These are phyloP conservation scores for Sporisorium scitamineum DNA, from an alignment of 1,284 basidiomycete species.

Conservation along the genomic window DNA sequence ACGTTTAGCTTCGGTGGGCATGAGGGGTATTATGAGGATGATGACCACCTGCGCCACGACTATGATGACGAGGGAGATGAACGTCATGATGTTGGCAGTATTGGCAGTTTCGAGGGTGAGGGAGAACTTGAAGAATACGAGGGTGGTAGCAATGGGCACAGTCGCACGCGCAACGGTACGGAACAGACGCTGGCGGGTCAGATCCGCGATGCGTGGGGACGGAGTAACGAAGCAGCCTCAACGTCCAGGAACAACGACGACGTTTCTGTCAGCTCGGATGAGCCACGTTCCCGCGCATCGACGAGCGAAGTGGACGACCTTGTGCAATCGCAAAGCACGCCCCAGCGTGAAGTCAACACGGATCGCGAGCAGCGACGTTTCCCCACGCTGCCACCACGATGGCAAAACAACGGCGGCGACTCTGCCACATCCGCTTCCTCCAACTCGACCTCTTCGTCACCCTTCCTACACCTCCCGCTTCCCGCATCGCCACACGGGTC, in stretches of 20 bases:
- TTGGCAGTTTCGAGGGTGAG: slow-evolving; percentile 11
- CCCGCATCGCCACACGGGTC: not conserved
- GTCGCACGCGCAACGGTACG: slow-evolving; percentile 17
- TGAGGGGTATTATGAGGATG: slow-evolving; percentile 7
- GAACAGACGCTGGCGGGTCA: slow-evolving; percentile 35
- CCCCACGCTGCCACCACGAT: not conserved
- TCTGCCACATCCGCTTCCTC: not conserved
- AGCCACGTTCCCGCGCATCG: slow-evolving; percentile 10
- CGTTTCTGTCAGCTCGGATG: not conserved
- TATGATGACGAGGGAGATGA: slow-evolving; percentile 12
- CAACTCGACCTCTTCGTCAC: slow-evolving; percentile 17
- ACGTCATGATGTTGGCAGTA: not conserved
- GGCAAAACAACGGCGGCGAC: slow-evolving; percentile 5
- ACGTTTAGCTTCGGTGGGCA: slow-evolving; percentile 23
- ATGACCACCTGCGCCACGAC: slow-evolving; percentile 7
- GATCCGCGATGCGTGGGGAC: slow-evolving; percentile 36
- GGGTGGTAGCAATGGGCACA: slow-evolving; percentile 6
- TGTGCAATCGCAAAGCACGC: slow-evolving; percentile 6
- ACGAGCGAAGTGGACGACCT: slow-evolving; percentile 29
- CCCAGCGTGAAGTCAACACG: slow-evolving; percentile 3
- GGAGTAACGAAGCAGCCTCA: slow-evolving; percentile 9
- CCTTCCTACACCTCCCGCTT: slow-evolving; percentile 21
- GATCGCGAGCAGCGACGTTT: slow-evolving; percentile 10
- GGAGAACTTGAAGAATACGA: slow-evolving; percentile 9
- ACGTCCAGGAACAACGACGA: not conserved